Conservation (phyloP, 768 basidiomycete species). For the Gyrodon lividus region DNA sequence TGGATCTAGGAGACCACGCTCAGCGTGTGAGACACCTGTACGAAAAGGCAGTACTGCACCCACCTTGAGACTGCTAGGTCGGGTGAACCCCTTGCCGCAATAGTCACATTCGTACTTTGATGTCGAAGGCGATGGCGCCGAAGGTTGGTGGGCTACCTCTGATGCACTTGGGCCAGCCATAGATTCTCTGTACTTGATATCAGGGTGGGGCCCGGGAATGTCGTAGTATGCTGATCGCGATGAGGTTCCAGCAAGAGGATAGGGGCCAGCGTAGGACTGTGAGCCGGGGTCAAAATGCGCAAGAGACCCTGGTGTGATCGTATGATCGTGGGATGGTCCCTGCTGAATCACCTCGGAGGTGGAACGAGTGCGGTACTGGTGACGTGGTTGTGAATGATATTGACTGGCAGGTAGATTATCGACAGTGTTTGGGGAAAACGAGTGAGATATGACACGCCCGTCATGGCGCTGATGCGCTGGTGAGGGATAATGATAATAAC, state of each 20-base stretch:
- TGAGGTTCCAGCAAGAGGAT: constrained; percentile 12
- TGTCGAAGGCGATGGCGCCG: constrained; percentile 31
- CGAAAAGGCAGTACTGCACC: constrained; percentile 10
- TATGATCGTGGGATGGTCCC: constrained; percentile 29
- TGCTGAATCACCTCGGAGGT: constrained; percentile 29
- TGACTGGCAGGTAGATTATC: constrained; percentile 23
- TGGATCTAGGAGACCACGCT: constrained; percentile 56
- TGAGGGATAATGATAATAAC: constrained; percentile 23
- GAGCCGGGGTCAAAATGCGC: constrained; percentile 22
- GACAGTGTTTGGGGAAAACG: constrained; percentile 6
- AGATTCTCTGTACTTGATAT: constrained; percentile 19
- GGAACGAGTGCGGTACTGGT: constrained; percentile 25
- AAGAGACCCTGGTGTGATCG: constrained; percentile 22
- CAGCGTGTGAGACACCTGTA: neutral
- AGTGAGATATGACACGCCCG: constrained; percentile 17
- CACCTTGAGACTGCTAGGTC: constrained; percentile 82
- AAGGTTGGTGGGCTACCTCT: constrained; percentile 16
- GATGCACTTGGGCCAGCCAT: constrained; percentile 4
- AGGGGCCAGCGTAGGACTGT: constrained; percentile 20
- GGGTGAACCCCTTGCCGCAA: constrained; percentile 79
- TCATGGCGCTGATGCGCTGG: constrained; percentile 29
- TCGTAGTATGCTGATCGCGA: constrained; percentile 15
- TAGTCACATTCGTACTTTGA: constrained; percentile 74
- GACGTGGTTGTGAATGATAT: constrained; percentile 22
- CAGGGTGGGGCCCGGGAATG: constrained; percentile 17